These are phyloP conservation scores for Leersia perrieri DNA, from an alignment of 176 grass and related monocot genomes.

Conservation along the genomic window DNA sequence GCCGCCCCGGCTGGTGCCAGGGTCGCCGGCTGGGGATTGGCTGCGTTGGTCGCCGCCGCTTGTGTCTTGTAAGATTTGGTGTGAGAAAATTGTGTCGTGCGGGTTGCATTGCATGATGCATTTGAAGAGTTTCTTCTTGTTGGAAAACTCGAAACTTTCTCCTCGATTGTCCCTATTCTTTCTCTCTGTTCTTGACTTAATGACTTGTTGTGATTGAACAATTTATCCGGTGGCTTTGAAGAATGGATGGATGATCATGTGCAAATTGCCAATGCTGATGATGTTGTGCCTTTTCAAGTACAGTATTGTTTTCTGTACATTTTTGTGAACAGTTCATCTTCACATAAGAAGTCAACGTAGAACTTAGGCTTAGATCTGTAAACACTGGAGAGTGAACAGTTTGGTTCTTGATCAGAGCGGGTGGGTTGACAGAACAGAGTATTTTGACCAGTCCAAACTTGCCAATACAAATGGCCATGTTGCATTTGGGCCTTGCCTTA, in stretches of 20 bases:
- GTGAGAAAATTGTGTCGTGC: neutral
- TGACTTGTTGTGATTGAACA: neutral
- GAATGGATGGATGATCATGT: neutral
- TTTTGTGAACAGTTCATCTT: neutral
- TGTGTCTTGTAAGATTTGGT: conserved; percentile 22
- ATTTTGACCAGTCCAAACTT: neutral
- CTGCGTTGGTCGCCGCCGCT: neutral
- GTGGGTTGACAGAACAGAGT: neutral
- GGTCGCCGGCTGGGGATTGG: conserved; percentile 31
- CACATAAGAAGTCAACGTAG: neutral
- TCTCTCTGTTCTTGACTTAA: neutral
- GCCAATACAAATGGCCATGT: neutral
- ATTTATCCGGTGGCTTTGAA: neutral
- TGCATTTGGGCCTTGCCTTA: neutral
- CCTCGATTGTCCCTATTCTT: neutral
- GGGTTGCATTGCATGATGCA: neutral
- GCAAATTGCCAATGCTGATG: neutral
- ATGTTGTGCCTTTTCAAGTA: neutral
- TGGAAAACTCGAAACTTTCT: neutral
- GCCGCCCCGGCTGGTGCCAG: conserved; percentile 12
- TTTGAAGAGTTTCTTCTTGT: conserved; percentile 10
- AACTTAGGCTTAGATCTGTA: neutral
- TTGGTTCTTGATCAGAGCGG: neutral
- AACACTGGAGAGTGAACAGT: neutral
- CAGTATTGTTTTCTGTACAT: neutral